Percentiles rank a stretch among this genome's conserved stretches.
Evolutionary conservation across 352 stramenopile species (phyloP).

Genomic region (Phytophthora ohioensis): DNA sequence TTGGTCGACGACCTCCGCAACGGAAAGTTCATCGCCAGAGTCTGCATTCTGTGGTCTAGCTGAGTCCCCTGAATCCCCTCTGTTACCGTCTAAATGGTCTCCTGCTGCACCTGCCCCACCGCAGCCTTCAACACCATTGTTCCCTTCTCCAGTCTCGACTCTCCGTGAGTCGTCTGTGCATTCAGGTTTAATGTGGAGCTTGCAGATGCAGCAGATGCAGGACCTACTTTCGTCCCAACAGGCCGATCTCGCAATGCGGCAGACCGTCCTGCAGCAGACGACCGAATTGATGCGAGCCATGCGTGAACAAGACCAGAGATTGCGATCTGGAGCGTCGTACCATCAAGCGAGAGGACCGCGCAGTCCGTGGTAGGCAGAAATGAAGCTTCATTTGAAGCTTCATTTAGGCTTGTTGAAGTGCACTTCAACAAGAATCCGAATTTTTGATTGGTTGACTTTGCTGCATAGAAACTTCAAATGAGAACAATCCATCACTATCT

Average conservation of each 20-base stretch:
- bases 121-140: background rate
- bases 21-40: background rate
- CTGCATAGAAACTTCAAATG: background rate
- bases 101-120: background rate
- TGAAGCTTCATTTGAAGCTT: background rate
- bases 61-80: background rate
- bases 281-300: background rate
- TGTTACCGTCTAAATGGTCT: background rate
- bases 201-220: constrained; percentile 1
- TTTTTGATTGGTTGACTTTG: background rate
- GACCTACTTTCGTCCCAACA: constrained; percentile 1
- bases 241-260: background rate
- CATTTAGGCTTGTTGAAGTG: background rate
- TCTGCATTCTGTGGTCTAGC: background rate
- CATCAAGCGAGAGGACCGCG: background rate
- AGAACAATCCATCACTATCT: background rate
- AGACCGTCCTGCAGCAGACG: background rate
- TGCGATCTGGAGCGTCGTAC: background rate
- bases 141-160: background rate
- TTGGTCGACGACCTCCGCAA: background rate
- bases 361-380: background rate
- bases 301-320: constrained; percentile 1
- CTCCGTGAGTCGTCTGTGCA: background rate
- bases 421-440: constrained; percentile 10
- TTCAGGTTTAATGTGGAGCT: background rate